phyloP scores from a whole-genome alignment of 139 green algal genomes.

The Chlamydomonas sp. region DNA sequence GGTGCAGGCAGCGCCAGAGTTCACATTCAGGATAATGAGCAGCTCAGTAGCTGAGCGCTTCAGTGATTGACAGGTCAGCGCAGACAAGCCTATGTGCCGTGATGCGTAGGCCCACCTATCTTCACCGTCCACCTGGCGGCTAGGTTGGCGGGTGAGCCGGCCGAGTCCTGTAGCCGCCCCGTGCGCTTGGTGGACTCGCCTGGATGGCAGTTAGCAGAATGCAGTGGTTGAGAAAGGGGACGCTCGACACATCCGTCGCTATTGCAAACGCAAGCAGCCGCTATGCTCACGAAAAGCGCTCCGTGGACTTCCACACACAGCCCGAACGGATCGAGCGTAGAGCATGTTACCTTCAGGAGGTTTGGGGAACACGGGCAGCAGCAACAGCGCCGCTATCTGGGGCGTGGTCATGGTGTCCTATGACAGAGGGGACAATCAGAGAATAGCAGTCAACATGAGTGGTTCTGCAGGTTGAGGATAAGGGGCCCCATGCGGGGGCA shows the following conservation, averaged over 20 bases:
- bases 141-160: neutral
- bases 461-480: too few relatives aligned
- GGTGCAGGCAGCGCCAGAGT: neutral
- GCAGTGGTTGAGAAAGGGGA: neutral
- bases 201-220: neutral
- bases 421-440: too few relatives aligned
- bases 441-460: too few relatives aligned
- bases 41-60: neutral
- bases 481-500: too few relatives aligned
- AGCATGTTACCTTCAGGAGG: neutral
- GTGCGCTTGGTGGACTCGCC: neutral
- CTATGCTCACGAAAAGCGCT: neutral
- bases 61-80: neutral
- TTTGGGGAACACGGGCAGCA: constrained; percentile 27
- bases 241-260: neutral
- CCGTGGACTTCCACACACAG: neutral
- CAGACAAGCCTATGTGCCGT: neutral
- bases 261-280: neutral
- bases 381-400: neutral
- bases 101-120: neutral
- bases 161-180: constrained; percentile 14
- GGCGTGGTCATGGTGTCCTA: constrained; percentile 17
- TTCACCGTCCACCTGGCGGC: neutral
- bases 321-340: neutral
- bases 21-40: neutral